Conservation (phyloP, 192 early-diverging fungal genomes). For the Backusella mclennaniae region DNA sequence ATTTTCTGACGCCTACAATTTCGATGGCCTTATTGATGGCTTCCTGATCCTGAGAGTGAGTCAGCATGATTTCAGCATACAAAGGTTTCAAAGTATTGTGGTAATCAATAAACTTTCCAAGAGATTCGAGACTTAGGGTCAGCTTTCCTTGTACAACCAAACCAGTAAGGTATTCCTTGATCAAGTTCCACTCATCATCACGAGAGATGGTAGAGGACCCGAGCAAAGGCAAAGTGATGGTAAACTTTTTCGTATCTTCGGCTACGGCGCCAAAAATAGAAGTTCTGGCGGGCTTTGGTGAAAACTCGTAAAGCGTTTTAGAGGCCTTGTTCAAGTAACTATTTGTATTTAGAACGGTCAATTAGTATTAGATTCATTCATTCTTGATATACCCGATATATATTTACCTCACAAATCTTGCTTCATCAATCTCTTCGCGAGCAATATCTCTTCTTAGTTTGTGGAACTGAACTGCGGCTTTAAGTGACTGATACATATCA, state of each 20-base stretch:
- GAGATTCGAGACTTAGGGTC: not conserved
- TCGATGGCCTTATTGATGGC: not conserved
- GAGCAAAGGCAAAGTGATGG: slow-evolving; percentile 6
- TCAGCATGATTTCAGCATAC: slow-evolving; percentile 12
- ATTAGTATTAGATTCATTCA: not conserved
- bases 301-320: not conserved
- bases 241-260: not conserved
- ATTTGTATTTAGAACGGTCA: not conserved
- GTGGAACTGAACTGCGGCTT: slow-evolving; percentile 1
- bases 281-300: not conserved
- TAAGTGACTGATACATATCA: not conserved
- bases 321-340: not conserved
- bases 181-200: not conserved
- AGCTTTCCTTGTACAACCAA: slow-evolving; percentile 9
- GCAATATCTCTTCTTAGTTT: slow-evolving; percentile 15
- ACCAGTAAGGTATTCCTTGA: slow-evolving; percentile 10
- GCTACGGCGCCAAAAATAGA: not conserved
- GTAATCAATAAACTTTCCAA: slow-evolving; percentile 9
- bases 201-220: not conserved
- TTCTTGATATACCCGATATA: not conserved
- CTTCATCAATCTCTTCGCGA: slow-evolving; percentile 7
- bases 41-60: not conserved
- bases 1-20: not conserved
- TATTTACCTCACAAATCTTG: slow-evolving; percentile 10
- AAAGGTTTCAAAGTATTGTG: slow-evolving; percentile 6